Conservation (phyloP, 257 asterid genomes). For the Forsythia viridissima region DNA sequence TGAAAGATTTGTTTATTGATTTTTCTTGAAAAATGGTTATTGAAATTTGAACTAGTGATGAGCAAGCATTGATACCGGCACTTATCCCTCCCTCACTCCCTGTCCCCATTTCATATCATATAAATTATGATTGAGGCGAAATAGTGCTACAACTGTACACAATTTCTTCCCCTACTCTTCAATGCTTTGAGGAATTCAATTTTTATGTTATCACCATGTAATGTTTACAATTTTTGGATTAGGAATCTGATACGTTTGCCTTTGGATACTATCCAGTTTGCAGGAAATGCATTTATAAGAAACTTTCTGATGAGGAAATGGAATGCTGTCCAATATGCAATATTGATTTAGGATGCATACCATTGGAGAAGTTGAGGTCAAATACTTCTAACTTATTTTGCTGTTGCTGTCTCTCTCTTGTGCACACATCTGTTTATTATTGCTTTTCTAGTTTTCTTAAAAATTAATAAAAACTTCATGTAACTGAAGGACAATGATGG, state of each 20-base stretch:
- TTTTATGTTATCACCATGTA: neutral
- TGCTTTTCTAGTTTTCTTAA: neutral
- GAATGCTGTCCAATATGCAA: conserved; percentile 92
- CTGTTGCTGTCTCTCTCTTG: conserved; percentile 18
- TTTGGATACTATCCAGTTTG: conserved; percentile 61
- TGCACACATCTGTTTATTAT: neutral
- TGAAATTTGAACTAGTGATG: neutral
- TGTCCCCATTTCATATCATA: neutral
- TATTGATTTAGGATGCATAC: conserved; percentile 81
- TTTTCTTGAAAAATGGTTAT: neutral
- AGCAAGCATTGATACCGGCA: neutral
- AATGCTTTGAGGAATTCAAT: neutral
- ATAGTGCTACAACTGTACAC: neutral
- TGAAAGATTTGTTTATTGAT: neutral
- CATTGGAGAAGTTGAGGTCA: conserved; percentile 88
- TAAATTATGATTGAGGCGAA: neutral
- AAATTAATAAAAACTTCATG: neutral
- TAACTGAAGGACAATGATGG: neutral
- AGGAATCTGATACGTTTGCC: conserved; percentile 6
- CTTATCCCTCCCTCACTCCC: neutral
- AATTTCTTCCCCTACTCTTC: neutral
- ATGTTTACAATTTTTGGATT: conserved; percentile 17
- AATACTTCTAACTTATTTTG: conserved; percentile 25
- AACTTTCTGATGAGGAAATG: conserved; percentile 80
- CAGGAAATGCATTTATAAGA: conserved; percentile 85